A percentile compares a stretch with the other conserved stretches of the same genome.
Conservation (phyloP, 768 basidiomycete genomes). For the Pseudohyphozyma bogoriensis region DNA sequence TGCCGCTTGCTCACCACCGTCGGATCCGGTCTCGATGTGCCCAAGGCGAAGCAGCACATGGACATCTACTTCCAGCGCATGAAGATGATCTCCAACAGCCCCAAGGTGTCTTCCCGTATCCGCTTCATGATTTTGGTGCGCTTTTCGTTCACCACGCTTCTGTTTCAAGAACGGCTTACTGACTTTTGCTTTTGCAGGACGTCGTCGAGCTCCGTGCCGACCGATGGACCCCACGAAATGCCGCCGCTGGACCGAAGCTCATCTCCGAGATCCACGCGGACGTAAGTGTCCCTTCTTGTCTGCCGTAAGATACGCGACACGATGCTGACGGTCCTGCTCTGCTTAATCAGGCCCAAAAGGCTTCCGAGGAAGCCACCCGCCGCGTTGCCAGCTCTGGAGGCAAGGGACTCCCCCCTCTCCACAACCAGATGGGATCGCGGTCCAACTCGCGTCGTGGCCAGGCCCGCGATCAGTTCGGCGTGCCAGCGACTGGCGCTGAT, state of each 20-base stretch:
- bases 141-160: conserved; percentile 18
- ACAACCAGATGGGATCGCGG: conserved; percentile 56
- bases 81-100: conserved; percentile 65
- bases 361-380: conserved; percentile 52
- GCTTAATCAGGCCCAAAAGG: conserved; percentile 59
- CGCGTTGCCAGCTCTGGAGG: conserved; percentile 48
- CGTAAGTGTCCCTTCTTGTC: conserved; percentile 45
- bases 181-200: conserved; percentile 49
- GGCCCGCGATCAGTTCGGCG: conserved; percentile 46
- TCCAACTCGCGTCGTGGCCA: conserved; percentile 82
- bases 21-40: conserved; percentile 67
- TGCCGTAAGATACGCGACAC: background rate
- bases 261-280: conserved; percentile 79
- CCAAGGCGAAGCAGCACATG: conserved; percentile 57
- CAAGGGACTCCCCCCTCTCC: conserved; percentile 28
- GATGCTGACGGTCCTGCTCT: conserved; percentile 4
- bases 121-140: conserved; percentile 88
- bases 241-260: conserved; percentile 68
- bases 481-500: conserved; percentile 56
- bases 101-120: conserved; percentile 72
- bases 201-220: conserved; percentile 76
- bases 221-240: conserved; percentile 66
- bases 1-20: conserved; percentile 88
- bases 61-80: conserved; percentile 88
- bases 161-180: conserved; percentile 14